Evolutionary conservation across 2,329 filamentous ascomycete genomes (phyloP).

Genomic region (Pyrenochaeta sp.): DNA sequence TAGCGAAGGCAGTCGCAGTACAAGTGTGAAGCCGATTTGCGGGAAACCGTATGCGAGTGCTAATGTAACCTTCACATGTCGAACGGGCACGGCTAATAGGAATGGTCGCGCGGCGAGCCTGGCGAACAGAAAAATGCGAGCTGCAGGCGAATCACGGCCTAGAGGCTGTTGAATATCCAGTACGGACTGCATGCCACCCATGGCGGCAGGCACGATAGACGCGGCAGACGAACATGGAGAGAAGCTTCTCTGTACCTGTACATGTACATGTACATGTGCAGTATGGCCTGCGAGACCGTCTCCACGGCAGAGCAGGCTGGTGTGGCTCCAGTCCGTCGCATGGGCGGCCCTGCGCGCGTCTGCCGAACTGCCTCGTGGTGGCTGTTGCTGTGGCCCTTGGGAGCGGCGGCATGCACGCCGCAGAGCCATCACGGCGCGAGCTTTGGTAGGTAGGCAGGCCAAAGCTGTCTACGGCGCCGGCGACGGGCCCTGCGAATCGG

Average conservation of each 20-base stretch:
- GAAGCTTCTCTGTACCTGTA: background rate
- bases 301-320: background rate
- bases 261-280: no score
- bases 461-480: constrained; percentile 13
- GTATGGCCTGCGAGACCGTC: background rate
- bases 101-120: constrained; percentile 16
- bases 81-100: constrained; percentile 21
- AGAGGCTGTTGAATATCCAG: constrained; percentile 10
- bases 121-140: constrained; percentile 27
- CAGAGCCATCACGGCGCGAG: constrained; percentile 11
- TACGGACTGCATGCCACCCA: constrained; percentile 1
- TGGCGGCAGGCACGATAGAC: constrained; percentile 2
- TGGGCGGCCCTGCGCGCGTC: background rate
- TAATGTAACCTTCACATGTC: constrained; percentile 10
- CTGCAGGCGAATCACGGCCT: constrained; percentile 27
- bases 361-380: background rate
- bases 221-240: background rate
- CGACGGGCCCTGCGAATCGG: constrained; percentile 15
- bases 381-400: constrained; percentile 4
- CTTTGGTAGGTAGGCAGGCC: constrained; percentile 9
- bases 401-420: constrained; percentile 10
- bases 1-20: background rate
- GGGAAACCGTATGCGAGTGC: constrained; percentile 6
- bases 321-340: background rate
- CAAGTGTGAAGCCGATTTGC: constrained; percentile 10